These are phyloP conservation scores for Coleophoma crateriformis DNA, from an alignment of 2,329 filamentous ascomycete genomes.

Conservation along the genomic window DNA sequence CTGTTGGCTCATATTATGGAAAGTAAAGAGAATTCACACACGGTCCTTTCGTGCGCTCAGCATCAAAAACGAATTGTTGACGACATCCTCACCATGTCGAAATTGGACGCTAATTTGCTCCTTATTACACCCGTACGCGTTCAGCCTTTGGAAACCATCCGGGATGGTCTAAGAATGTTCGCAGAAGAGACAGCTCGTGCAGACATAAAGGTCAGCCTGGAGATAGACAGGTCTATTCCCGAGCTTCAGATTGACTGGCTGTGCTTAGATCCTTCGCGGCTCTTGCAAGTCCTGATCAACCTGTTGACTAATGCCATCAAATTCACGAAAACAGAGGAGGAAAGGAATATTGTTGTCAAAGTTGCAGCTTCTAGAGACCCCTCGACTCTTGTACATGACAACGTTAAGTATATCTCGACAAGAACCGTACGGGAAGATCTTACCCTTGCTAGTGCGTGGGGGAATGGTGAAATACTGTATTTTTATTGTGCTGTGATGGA, in stretches of 20 bases:
- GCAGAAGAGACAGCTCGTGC: conserved; percentile 70
- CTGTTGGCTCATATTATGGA: neutral
- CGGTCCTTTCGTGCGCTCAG: conserved; percentile 57
- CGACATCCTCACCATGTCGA: conserved; percentile 31
- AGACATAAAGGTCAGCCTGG: conserved; percentile 63
- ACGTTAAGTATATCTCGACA: neutral
- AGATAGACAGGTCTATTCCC: conserved; percentile 60
- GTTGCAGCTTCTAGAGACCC: conserved; percentile 31
- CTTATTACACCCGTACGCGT: conserved; percentile 54
- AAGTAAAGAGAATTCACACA: conserved; percentile 50
- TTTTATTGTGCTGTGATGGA: conserved; percentile 53
- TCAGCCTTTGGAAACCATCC: conserved; percentile 60
- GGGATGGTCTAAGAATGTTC: conserved; percentile 60
- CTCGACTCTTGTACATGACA: neutral
- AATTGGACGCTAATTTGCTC: too few relatives aligned
- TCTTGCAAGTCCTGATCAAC: conserved; percentile 73
- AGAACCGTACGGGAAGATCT: neutral
- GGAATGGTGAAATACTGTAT: conserved; percentile 19
- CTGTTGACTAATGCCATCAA: conserved; percentile 63
- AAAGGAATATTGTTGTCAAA: conserved; percentile 45
- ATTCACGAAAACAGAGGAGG: conserved; percentile 55
- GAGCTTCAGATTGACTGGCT: conserved; percentile 63
- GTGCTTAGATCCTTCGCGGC: conserved; percentile 65
- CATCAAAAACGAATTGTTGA: conserved; percentile 72
- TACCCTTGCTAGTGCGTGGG: neutral